These are phyloP conservation scores for Lepidium africanum DNA, from an alignment of 345 rosid genomes.

Conservation along the genomic window DNA sequence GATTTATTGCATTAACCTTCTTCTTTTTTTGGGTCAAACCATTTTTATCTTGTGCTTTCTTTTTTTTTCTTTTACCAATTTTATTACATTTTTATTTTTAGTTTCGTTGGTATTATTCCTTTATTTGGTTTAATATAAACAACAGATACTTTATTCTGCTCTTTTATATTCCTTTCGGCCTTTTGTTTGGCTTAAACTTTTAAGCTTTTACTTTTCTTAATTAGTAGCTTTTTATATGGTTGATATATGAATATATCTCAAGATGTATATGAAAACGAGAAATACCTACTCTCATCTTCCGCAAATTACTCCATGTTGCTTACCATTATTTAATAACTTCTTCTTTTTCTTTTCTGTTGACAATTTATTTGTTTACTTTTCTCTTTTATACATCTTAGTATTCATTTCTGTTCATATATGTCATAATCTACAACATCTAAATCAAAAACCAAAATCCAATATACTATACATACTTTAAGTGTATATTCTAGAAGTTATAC, in stretches of 20 bases:
- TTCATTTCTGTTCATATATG: not conserved
- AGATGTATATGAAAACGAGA: constrained; percentile 14
- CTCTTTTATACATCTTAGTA: not conserved
- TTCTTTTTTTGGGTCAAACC: not conserved
- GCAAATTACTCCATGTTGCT: constrained; percentile 19
- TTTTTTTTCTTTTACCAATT: not conserved
- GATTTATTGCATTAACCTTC: not conserved
- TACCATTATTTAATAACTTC: not conserved
- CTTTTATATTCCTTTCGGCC: not conserved
- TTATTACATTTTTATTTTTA: not conserved
- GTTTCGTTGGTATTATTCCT: not conserved
- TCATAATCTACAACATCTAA: not conserved
- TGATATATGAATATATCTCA: not conserved
- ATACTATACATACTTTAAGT: not conserved
- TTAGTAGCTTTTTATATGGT: constrained; percentile 1
- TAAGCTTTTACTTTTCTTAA: not conserved
- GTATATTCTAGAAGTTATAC: not conserved
- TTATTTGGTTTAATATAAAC: not conserved
- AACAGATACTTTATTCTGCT: not conserved
- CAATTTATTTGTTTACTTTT: not conserved
- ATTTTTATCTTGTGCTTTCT: not conserved
- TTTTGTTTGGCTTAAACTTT: not conserved
- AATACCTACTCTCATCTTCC: constrained; percentile 14
- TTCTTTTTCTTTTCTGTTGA: not conserved
- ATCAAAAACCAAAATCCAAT: not conserved